Conservation (phyloP, 2,329 filamentous ascomycete genomes). For the Ophiostoma populinum region DNA sequence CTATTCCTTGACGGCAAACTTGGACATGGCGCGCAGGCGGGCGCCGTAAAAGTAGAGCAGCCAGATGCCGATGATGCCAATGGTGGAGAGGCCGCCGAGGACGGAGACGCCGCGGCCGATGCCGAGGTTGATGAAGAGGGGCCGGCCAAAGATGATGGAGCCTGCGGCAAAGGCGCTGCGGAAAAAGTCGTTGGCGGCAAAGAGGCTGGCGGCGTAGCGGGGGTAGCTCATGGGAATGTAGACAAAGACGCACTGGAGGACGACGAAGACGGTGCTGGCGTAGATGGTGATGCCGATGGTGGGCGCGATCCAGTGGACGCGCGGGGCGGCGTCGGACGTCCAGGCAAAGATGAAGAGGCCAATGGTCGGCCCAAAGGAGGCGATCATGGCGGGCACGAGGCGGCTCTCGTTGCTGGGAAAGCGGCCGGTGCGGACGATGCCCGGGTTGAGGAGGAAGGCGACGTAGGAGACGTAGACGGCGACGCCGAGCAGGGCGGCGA, state of each 20-base stretch:
- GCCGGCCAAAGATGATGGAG: conserved; percentile 40
- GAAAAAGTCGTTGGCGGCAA: conserved; percentile 44
- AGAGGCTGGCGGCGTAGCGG: conserved; percentile 38
- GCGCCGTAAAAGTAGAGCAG: conserved; percentile 40
- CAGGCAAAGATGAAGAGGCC: conserved; percentile 46
- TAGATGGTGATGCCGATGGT: conserved; percentile 41
- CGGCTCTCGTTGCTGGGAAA: conserved; percentile 35
- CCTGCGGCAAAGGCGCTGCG: conserved; percentile 40
- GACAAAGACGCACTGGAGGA: conserved; percentile 43
- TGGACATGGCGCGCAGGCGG: conserved; percentile 35
- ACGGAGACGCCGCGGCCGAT: conserved; percentile 39
- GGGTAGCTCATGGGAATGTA: conserved; percentile 40
- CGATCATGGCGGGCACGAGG: conserved; percentile 35
- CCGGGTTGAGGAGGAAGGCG: conserved; percentile 31
- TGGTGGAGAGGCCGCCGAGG: conserved; percentile 35
- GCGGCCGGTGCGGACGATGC: conserved; percentile 26
- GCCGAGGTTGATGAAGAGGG: conserved; percentile 41
- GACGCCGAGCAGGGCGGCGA: conserved; percentile 37
- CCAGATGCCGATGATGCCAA: conserved; percentile 41
- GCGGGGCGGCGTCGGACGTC: conserved; percentile 27
- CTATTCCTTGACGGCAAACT: conserved; percentile 29
- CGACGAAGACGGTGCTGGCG: conserved; percentile 31
- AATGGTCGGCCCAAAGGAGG: conserved; percentile 33
- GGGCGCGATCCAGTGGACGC: conserved; percentile 36
- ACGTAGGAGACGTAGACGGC: conserved; percentile 32